Evolutionary conservation across 306 rosid species (phyloP), one percentile per base, ranked within the genome.

Genomic region (Quercus suber): DNA sequence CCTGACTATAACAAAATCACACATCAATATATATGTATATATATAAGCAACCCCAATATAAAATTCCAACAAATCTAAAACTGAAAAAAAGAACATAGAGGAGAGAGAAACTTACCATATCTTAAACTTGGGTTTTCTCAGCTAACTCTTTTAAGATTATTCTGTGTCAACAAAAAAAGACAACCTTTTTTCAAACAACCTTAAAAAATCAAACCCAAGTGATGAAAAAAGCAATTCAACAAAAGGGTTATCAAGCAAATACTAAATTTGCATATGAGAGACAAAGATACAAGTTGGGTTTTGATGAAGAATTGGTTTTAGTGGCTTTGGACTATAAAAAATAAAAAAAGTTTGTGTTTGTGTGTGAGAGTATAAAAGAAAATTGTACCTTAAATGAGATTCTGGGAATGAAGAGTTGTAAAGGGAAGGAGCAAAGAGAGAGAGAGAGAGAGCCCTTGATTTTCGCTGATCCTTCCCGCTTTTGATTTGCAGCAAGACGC

Each of bases 1-100:
- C 72, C 89, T 13, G 96, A 91, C 96, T 91, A 82, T 11, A 77
- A 70, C 35, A 65, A 28, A 74, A 60, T 6, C 41, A 63, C 65
- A 6, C 37, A 43, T 76, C 37, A 76, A 23, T 25, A 12, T 31
- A 49, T 13, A 71, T 4, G 1, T 20, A 33, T 2, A 27, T 5
- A 65, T 15, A 8, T 28, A 30, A 33, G 11, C 23, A 6, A 13
- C 25, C 1, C 59, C 13, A 45, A 71, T 33, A 71, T 21, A 21
- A 11, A 71, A 41, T 20, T 14, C 59, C 31, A 51, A 12, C 15
- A 5, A 45, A 25, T 20, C 35, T 12, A 49, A 71, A 71, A 3
- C 37, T 21, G 5, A 35, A 67, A 64, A 67, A 4, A 67, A 5
- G 1, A 35, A 10, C 35, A 35, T 35, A 19, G 35, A 19, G 43